Conservation (phyloP, 2,329 filamentous ascomycete species). For the Neopestalotiopsis sp. region DNA sequence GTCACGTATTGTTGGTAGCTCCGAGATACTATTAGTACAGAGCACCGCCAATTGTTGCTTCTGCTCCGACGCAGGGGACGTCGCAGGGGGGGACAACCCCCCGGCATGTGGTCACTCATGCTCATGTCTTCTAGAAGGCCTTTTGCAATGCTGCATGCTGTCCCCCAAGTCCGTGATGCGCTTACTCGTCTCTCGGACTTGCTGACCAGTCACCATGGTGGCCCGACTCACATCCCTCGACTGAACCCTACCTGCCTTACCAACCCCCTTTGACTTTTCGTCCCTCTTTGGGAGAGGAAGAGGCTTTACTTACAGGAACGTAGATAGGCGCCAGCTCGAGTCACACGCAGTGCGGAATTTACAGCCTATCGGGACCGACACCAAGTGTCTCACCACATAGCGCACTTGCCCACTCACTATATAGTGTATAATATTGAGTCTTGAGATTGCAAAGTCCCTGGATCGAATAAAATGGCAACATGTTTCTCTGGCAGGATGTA, state of each 20-base stretch:
- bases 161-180: background rate
- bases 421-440: too few species aligned
- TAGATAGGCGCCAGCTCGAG: background rate
- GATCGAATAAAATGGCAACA: too few species aligned
- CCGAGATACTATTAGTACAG: too few species aligned
- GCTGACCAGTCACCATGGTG: too few species aligned
- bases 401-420: background rate
- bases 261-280: background rate
- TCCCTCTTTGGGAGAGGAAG: background rate
- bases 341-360: background rate
- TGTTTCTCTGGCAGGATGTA: background rate
- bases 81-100: background rate
- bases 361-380: background rate
- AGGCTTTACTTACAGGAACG: background rate
- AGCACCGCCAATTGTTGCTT: too few species aligned
- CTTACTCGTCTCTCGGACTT: too few species aligned
- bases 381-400: background rate
- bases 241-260: background rate
- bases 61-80: too few species aligned
- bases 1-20: background rate
- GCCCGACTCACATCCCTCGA: background rate
- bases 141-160: background rate
- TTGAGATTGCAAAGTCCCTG: too few species aligned
- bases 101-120: background rate
- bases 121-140: background rate